These are phyloP conservation scores for Wallacemonas collosoma DNA, from an alignment of 208 protist species.

Conservation along the genomic window DNA sequence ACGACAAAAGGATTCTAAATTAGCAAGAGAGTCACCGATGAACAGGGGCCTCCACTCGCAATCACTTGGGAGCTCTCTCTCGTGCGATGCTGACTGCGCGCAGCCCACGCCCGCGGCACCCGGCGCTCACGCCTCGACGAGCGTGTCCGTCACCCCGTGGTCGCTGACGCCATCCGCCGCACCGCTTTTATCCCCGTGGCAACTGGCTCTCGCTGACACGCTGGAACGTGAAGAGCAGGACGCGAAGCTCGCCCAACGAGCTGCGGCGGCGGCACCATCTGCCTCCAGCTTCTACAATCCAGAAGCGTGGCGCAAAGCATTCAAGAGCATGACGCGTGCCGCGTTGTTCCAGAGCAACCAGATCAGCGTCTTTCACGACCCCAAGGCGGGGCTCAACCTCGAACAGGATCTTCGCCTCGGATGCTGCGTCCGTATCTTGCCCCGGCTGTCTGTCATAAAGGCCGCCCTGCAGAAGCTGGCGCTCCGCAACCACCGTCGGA, in stretches of 20 bases:
- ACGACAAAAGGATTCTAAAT: no score
- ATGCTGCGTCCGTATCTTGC: constrained; percentile 69
- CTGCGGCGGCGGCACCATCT: constrained; percentile 22
- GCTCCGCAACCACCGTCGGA: constrained; percentile 13
- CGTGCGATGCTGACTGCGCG: not conserved
- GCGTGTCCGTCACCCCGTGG: constrained; percentile 6
- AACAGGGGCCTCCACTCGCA: not conserved
- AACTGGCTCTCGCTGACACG: constrained; percentile 6
- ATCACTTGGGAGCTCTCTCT: constrained; percentile 13
- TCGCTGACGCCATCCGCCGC: not conserved
- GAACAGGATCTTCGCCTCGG: constrained; percentile 41
- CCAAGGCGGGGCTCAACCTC: constrained; percentile 43
- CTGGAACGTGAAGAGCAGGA: constrained; percentile 7
- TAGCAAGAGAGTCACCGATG: not conserved
- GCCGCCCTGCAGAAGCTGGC: constrained; percentile 26
- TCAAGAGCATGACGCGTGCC: constrained; percentile 25
- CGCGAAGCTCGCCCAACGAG: constrained; percentile 6
- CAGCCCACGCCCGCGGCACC: not conserved
- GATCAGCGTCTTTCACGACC: constrained; percentile 48
- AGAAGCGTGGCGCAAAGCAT: constrained; percentile 40
- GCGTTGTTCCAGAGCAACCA: constrained; percentile 37
- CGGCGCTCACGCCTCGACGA: not conserved
- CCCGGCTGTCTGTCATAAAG: constrained; percentile 62
- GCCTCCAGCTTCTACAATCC: constrained; percentile 43
- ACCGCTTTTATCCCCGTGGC: constrained; percentile 11